These are phyloP conservation scores for Artemisia argyi DNA, from an alignment of 129 eudicot genomes.

Conservation along the genomic window DNA sequence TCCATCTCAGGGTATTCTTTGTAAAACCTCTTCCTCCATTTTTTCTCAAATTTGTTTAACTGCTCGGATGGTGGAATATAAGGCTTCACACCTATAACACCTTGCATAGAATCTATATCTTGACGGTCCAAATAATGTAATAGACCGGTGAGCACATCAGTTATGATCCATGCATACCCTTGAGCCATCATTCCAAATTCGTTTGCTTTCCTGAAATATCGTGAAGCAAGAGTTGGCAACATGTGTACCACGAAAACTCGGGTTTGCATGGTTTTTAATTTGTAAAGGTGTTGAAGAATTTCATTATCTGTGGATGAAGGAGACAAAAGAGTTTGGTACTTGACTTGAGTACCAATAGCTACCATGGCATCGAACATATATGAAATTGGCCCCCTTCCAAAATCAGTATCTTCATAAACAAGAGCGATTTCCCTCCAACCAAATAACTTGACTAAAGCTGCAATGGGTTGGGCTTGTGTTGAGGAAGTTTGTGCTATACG, in stretches of 20 bases:
- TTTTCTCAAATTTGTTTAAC: slow-evolving; percentile 20
- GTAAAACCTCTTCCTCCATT: slow-evolving; percentile 30
- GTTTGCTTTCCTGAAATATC: slow-evolving; percentile 36
- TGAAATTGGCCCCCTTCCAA: slow-evolving; percentile 52
- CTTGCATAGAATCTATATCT: slow-evolving; percentile 42
- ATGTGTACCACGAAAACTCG: slow-evolving; percentile 59
- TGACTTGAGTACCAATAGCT: slow-evolving; percentile 28
- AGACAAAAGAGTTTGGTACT: slow-evolving; percentile 31
- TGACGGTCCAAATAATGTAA: slow-evolving; percentile 25
- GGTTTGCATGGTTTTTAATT: slow-evolving; percentile 41
- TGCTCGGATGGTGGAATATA: slow-evolving; percentile 29
- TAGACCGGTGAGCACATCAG: slow-evolving; percentile 33
- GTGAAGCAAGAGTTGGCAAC: slow-evolving; percentile 35
- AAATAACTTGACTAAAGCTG: slow-evolving; percentile 26
- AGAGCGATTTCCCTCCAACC: slow-evolving; percentile 51
- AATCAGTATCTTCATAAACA: slow-evolving; percentile 48
- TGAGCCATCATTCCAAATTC: slow-evolving; percentile 48
- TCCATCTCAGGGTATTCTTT: slow-evolving; percentile 19
- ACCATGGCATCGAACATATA: slow-evolving; percentile 45
- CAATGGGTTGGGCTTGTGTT: slow-evolving; percentile 44
- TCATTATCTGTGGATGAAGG: slow-evolving; percentile 32
- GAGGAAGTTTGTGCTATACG: slow-evolving; percentile 41
- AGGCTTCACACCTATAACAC: slow-evolving; percentile 43
- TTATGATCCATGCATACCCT: slow-evolving; percentile 63
- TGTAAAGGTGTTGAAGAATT: slow-evolving; percentile 42